Percentiles rank a stretch among this genome's conserved stretches.
These are phyloP conservation scores for Phytophthora brassicae DNA, from an alignment of 352 stramenopile genomes.

Conservation along the genomic window DNA sequence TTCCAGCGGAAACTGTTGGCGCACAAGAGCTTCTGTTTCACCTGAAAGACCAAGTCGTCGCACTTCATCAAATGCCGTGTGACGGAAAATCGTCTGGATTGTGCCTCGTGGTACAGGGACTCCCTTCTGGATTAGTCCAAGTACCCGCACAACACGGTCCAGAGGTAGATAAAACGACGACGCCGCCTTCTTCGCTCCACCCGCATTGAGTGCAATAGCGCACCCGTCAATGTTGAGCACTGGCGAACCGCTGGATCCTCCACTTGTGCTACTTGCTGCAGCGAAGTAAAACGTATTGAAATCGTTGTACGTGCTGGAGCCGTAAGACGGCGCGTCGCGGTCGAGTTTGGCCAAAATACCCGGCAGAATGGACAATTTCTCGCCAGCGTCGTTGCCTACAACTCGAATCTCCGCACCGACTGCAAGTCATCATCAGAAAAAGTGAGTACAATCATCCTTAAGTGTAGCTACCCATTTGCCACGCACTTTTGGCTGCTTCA, in stretches of 20 bases:
- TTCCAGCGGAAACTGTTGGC: constrained; percentile 71
- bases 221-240: constrained; percentile 88
- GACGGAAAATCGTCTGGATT: constrained; percentile 87
- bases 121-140: constrained; percentile 63
- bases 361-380: constrained; percentile 91
- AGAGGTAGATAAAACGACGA: constrained; percentile 92
- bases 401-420: constrained; percentile 92
- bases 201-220: constrained; percentile 91
- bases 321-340: constrained; percentile 89
- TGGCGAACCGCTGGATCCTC: constrained; percentile 87
- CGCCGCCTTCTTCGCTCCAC: constrained; percentile 84
- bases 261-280: constrained; percentile 85
- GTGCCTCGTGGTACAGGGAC: constrained; percentile 71
- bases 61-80: constrained; percentile 91
- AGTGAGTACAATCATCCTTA: not conserved
- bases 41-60: constrained; percentile 69
- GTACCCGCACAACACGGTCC: constrained; percentile 80
- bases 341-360: constrained; percentile 91
- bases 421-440: constrained; percentile 15
- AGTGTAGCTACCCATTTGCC: no score
- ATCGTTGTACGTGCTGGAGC: constrained; percentile 87
- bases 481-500: constrained; percentile 74
- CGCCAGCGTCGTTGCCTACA: constrained; percentile 90
- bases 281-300: constrained; percentile 94
- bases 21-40: constrained; percentile 71